phyloP scores from a whole-genome alignment of 768 basidiomycete genomes.

The Pleurotus ostreatus region DNA sequence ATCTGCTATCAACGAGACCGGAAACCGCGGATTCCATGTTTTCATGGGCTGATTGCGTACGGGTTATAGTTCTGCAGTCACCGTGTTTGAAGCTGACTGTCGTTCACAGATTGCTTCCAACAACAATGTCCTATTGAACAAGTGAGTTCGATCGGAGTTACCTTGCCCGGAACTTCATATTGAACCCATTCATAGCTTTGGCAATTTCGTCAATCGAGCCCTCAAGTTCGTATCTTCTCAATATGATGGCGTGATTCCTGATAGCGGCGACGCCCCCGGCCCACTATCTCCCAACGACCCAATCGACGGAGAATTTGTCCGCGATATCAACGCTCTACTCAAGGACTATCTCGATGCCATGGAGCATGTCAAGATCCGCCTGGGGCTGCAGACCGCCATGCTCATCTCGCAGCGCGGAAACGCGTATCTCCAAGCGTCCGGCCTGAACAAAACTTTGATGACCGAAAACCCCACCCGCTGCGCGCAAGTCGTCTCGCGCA shows the following conservation, averaged over 20 bases:
- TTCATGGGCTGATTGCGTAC: conserved; percentile 91
- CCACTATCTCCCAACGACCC: conserved; percentile 65
- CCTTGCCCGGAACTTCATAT: neutral
- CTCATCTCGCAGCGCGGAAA: conserved; percentile 85
- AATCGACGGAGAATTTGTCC: conserved; percentile 70
- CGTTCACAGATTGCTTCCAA: conserved; percentile 73
- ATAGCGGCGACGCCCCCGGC: conserved; percentile 66
- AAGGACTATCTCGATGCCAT: conserved; percentile 81
- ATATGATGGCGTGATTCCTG: conserved; percentile 77
- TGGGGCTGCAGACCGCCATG: conserved; percentile 88
- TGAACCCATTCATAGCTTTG: conserved; percentile 57
- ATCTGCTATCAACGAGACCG: conserved; percentile 86
- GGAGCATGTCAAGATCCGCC: conserved; percentile 88
- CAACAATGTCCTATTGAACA: conserved; percentile 91
- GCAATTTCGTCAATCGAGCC: conserved; percentile 94
- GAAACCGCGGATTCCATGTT: conserved; percentile 95
- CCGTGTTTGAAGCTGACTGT: conserved; percentile 8
- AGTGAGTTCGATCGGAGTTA: conserved; percentile 41
- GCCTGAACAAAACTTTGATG: conserved; percentile 88
- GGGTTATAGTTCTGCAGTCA: conserved; percentile 18
- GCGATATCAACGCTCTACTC: conserved; percentile 74
- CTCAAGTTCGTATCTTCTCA: conserved; percentile 91
- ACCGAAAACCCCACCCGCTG: conserved; percentile 78
- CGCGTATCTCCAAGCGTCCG: conserved; percentile 89
- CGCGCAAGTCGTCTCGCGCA: conserved; percentile 85